Evolutionary conservation across 352 stramenopile genomes (phyloP).

Genomic region (Globisporangium takayamanum): DNA sequence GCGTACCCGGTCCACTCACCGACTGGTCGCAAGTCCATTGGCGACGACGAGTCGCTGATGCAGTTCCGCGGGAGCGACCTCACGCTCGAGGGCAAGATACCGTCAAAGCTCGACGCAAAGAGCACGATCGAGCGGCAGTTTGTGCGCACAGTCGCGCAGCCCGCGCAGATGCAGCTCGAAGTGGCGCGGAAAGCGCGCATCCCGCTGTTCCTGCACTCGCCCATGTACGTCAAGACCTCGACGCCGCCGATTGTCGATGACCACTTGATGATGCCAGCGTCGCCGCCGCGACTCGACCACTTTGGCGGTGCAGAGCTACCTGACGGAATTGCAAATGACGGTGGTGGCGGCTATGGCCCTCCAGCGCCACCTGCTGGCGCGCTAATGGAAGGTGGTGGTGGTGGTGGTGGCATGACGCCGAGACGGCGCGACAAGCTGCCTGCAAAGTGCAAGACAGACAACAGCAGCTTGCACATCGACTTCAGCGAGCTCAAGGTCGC

Average conservation of each 20-base stretch:
- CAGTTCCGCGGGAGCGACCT: constrained; percentile 9
- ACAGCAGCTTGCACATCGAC: constrained; percentile 77
- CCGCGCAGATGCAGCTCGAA: constrained; percentile 83
- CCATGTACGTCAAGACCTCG: constrained; percentile 81
- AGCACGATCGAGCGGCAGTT: constrained; percentile 63
- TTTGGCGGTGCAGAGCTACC: constrained; percentile 16
- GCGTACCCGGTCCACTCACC: constrained; percentile 14
- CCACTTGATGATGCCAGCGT: constrained; percentile 6
- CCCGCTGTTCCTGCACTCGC: constrained; percentile 79
- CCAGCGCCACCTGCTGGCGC: neutral
- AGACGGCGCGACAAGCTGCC: constrained; percentile 41
- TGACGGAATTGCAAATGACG: constrained; percentile 12
- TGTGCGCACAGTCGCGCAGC: constrained; percentile 54
- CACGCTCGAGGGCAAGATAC: constrained; percentile 11
- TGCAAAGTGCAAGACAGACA: constrained; percentile 38
- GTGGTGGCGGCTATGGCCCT: neutral
- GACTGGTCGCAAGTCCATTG: constrained; percentile 7
- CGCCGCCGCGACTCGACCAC: constrained; percentile 12
- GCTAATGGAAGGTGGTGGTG: neutral
- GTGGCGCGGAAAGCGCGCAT: constrained; percentile 78
- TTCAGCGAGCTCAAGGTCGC: constrained; percentile 72
- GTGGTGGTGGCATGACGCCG: constrained; percentile 20
- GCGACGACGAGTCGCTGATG: neutral
- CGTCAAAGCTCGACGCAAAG: constrained; percentile 43
- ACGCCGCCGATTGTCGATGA: constrained; percentile 50